These are phyloP conservation scores for Cercospora sojina DNA, from an alignment of 2,329 filamentous ascomycete genomes.

Conservation along the genomic window DNA sequence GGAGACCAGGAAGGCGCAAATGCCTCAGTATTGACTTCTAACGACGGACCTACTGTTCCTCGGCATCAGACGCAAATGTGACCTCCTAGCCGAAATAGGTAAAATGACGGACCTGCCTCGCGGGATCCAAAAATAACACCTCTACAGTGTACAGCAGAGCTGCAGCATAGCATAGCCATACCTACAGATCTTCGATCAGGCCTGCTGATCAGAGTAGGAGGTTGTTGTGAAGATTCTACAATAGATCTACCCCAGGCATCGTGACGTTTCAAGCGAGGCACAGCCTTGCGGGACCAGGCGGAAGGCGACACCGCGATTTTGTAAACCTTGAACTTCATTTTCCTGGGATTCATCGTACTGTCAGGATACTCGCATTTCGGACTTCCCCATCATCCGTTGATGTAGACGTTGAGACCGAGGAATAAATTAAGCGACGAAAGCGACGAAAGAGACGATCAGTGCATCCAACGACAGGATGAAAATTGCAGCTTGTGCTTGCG, in stretches of 20 bases:
- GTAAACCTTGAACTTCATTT: neutral
- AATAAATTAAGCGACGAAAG: neutral
- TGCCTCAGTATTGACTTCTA: neutral
- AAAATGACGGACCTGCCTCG: neutral
- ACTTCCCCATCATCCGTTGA: neutral
- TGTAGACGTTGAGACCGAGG: neutral
- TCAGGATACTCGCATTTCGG: neutral
- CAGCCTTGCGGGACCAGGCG: neutral
- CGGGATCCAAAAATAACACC: neutral
- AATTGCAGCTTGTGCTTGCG: neutral
- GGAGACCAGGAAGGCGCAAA: neutral
- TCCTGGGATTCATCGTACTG: neutral
- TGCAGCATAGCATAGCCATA: neutral
- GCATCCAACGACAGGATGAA: neutral
- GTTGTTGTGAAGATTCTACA: neutral
- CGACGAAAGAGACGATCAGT: neutral
- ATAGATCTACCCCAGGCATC: neutral
- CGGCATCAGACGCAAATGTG: neutral
- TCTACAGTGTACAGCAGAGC: neutral
- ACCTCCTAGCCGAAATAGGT: neutral
- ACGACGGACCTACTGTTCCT: neutral
- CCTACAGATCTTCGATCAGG: neutral
- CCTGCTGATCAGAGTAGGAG: neutral
- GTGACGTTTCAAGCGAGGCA: neutral
- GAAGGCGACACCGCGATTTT: neutral